phyloP scores from a whole-genome alignment of 2,329 filamentous ascomycete genomes.

The Colletotrichum cereale region DNA sequence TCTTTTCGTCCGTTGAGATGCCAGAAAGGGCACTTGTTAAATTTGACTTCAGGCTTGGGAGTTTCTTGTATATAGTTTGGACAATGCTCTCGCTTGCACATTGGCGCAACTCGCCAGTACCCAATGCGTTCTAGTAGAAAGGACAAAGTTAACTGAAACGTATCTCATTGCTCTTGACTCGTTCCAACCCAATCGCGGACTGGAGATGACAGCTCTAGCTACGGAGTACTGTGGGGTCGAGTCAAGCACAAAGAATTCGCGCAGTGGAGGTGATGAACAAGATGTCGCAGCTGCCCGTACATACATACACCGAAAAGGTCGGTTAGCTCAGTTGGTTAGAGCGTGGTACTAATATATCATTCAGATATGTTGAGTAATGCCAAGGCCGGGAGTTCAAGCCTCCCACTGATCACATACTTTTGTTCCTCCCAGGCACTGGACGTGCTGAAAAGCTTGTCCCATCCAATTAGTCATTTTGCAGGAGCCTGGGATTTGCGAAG shows the following conservation, averaged over 20 bases:
- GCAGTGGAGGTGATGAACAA: neutral
- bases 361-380: constrained; percentile 27
- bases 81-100: neutral
- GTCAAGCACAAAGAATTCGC: neutral
- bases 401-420: constrained; percentile 35
- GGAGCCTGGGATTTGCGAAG: neutral
- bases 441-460: neutral
- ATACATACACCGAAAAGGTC: constrained; percentile 15
- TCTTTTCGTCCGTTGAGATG: neutral
- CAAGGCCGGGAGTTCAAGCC: constrained; percentile 41
- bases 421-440: neutral
- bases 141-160: neutral
- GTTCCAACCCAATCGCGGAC: neutral
- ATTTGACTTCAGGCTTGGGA: neutral
- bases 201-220: neutral
- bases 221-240: neutral
- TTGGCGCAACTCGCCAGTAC: neutral
- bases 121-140: neutral
- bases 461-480: neutral
- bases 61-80: neutral
- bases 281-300: rapidly evolving
- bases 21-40: neutral
- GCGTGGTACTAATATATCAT: constrained; percentile 40
- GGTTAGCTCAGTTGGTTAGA: constrained; percentile 41
- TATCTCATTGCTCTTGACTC: neutral